These are phyloP conservation scores for Melanomma pulvis-pyrius DNA, from an alignment of 495 filamentous ascomycete species.

Conservation along the genomic window DNA sequence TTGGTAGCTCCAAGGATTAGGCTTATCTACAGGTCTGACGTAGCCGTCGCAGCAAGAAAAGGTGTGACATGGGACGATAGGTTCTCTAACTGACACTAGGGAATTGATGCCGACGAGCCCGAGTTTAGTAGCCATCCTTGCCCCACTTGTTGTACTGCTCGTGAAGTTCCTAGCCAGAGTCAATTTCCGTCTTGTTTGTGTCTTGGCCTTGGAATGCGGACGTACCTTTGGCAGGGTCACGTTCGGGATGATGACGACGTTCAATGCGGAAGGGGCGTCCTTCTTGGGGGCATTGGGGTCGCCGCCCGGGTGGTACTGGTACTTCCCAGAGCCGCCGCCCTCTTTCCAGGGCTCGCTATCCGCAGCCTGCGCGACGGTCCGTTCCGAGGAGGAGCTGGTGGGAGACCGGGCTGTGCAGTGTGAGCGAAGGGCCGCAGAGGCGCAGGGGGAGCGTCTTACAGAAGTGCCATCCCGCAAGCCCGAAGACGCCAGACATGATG, in stretches of 20 bases:
- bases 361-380: conserved; percentile 69
- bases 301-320: conserved; percentile 91
- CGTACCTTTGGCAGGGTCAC: conserved; percentile 79
- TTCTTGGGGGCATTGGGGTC: conserved; percentile 73
- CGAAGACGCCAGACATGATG: conserved; percentile 88
- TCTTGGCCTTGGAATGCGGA: not conserved
- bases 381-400: conserved; percentile 81
- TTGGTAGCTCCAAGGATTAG: conserved; percentile 6
- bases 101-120: not conserved
- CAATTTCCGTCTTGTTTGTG: conserved; percentile 1
- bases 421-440: not conserved
- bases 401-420: conserved; percentile 69
- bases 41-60: conserved; percentile 26
- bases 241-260: conserved; percentile 89
- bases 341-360: conserved; percentile 89
- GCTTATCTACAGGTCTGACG: conserved; percentile 34
- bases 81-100: conserved; percentile 3
- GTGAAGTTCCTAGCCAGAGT: conserved; percentile 68
- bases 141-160: conserved; percentile 99
- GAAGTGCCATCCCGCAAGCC: conserved; percentile 85
- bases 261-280: conserved; percentile 91
- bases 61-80: not conserved
- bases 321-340: conserved; percentile 65
- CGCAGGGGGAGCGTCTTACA: conserved; percentile 48
- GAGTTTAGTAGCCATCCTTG: conserved; percentile 66